A percentile compares a stretch with the other conserved stretches of the same genome.
These are phyloP conservation scores for Volvox reticuliferus DNA, from an alignment of 139 green algal genomes.

Conservation along the genomic window DNA sequence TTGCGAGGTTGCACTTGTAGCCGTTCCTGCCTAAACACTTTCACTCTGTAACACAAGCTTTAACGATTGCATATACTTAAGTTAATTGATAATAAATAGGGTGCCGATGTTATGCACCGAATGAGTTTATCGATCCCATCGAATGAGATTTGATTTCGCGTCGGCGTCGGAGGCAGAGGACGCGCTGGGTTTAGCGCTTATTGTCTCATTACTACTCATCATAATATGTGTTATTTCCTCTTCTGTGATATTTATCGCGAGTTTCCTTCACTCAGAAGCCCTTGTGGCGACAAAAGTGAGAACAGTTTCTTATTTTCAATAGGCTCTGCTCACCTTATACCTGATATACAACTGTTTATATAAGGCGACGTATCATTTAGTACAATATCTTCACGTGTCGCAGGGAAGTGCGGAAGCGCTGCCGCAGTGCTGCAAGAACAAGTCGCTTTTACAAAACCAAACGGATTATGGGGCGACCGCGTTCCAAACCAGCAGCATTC, in stretches of 20 bases:
- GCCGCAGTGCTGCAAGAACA: neutral
- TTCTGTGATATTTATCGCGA: neutral
- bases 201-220: neutral
- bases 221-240: neutral
- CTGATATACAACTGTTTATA: neutral
- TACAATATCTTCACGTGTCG: neutral
- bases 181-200: neutral
- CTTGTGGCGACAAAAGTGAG: neutral
- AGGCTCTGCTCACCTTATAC: neutral
- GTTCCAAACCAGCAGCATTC: neutral
- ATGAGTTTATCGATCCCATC: neutral
- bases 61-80: neutral
- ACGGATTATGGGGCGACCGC: neutral
- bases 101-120: neutral
- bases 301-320: neutral
- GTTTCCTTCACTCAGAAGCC: neutral
- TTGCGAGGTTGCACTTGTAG: neutral
- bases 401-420: neutral
- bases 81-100: neutral
- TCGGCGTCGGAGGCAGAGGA: neutral
- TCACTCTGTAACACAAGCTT: neutral
- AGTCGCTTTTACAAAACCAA: neutral
- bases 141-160: neutral
- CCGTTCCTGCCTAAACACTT: neutral
- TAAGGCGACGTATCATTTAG: neutral